Evolutionary conservation across 148 eudicot genomes (phyloP), one percentile per base, ranked within the genome.

Genomic region (Chenopodium suecicum): DNA sequence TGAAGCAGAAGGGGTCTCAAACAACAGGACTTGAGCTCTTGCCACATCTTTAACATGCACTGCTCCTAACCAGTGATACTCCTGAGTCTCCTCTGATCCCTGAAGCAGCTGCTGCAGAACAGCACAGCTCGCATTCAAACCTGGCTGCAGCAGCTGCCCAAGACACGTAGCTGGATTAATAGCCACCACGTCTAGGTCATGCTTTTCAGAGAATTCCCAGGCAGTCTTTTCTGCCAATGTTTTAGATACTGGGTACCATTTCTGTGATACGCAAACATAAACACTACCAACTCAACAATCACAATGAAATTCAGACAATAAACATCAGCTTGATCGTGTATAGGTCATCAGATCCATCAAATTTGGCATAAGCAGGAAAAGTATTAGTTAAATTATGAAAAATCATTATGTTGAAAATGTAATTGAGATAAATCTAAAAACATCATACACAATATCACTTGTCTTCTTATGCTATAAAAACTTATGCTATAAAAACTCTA

Each of bases 1-100:
- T 80, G 93, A 89, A 79, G 97, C 97, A 81, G 78, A 76, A 63
- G 93, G 90, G 48, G 84, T 86, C 87, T 95, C 96, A 77, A 89
- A 90, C 17, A 93, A 82, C 85, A 91, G 73, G 9, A 95, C 83
- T 82, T 93, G 98, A 54, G 97, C 96, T 87, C 80, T 76, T 1
- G 94, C 98, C 63, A 95, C 98, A 85, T 95, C 97, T 83, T 87
- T 92, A 64, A 95, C 97, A 70, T 95, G 98, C 66, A 95, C 94
- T 58, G 93, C 97, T 22, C 98, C 97, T 25, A 93, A 84, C 98
- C 98, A 95, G 73, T 92, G 88, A 81, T 87, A 92, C 79, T 95
- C 96, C 79, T 95, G 98, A 13, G 94, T 89, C 74, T 95, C 96
- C 76, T 80, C 74, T 62, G 98, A 93, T n/a, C 98, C 98, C 82